A percentile compares a stretch with the other conserved stretches of the same genome.
Conservation (phyloP, 805 yeast species). For the Kuraishia floccosa region DNA sequence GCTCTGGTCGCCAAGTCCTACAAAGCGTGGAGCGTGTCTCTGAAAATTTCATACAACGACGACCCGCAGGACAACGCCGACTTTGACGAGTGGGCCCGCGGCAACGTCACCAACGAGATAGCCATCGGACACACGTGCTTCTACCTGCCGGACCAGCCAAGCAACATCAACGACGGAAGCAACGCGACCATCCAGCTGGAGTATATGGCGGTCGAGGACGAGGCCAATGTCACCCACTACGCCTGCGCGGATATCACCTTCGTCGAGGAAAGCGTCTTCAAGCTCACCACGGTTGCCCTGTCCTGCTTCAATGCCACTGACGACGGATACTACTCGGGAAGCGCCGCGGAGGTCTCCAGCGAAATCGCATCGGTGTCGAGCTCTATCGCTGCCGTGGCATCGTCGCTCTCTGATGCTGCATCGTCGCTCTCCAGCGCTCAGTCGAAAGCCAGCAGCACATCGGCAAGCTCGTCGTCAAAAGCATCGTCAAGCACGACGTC, state of each 20-base stretch:
- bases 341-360: conserved; percentile 15
- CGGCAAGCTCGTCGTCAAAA: conserved; percentile 5
- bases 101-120: conserved; percentile 25
- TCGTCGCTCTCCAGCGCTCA: conserved; percentile 7
- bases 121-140: conserved; percentile 35
- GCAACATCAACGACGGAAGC: conserved; percentile 22
- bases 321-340: conserved; percentile 21
- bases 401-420: conserved; percentile 5
- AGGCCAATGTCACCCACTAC: conserved; percentile 26
- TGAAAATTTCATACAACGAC: conserved; percentile 26
- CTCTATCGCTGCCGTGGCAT: conserved; percentile 5
- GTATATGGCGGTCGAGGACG: conserved; percentile 30
- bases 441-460: conserved; percentile 8
- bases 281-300: conserved; percentile 19
- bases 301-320: conserved; percentile 31
- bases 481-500: conserved; percentile 7
- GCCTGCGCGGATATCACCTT: conserved; percentile 33
- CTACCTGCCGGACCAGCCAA: conserved; percentile 30
- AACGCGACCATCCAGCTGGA: conserved; percentile 32
- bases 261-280: conserved; percentile 28
- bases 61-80: conserved; percentile 27
- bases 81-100: conserved; percentile 25
- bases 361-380: conserved; percentile 6
- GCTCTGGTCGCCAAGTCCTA: conserved; percentile 30
- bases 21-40: conserved; percentile 24